A percentile compares a stretch with the other conserved stretches of the same genome.
phyloP scores from a whole-genome alignment of 208 protist genomes.

The Perkinsela sp. region DNA sequence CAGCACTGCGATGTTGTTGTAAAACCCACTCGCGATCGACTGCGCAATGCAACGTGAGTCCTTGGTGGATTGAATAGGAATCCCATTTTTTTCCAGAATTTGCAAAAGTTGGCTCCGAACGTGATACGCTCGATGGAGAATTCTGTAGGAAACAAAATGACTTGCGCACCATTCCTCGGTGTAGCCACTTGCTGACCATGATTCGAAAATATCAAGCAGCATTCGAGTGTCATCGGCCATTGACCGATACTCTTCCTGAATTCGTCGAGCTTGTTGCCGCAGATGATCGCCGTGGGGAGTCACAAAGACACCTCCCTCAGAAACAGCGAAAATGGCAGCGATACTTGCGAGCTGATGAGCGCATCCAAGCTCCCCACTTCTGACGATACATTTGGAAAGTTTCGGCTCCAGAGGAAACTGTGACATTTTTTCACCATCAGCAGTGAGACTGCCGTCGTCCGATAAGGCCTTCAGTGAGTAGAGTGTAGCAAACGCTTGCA shows the following conservation, averaged over 20 bases:
- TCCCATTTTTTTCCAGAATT: conserved; percentile 8
- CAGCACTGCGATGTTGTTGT: conserved; percentile 52
- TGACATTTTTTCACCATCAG: conserved; percentile 80
- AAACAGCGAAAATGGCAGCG: conserved; percentile 52
- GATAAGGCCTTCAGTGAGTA: conserved; percentile 94
- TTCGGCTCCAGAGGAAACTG: conserved; percentile 95
- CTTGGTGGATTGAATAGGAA: conserved; percentile 4
- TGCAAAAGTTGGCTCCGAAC: conserved; percentile 51
- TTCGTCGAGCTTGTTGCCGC: conserved; percentile 23
- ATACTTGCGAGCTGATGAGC: conserved; percentile 57
- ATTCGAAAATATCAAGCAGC: conserved; percentile 44
- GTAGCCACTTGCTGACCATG: conserved; percentile 27
- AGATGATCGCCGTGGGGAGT: conserved; percentile 60
- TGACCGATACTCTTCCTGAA: conserved; percentile 29
- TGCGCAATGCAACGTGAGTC: conserved; percentile 21
- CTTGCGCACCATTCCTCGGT: conserved; percentile 36
- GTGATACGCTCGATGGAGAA: conserved; percentile 36
- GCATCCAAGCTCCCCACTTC: conserved; percentile 22
- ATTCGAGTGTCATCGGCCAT: conserved; percentile 44
- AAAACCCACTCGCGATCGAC: conserved; percentile 43
- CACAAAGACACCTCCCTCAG: conserved; percentile 78
- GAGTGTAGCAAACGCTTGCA: conserved; percentile 79
- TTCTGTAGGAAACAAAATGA: conserved; percentile 24
- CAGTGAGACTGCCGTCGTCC: conserved; percentile 80
- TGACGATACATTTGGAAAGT: conserved; percentile 70